Evolutionary conservation across 306 rosid species (phyloP), one percentile per base, ranked within the genome.

Genomic region (Rosa lucieae): DNA sequence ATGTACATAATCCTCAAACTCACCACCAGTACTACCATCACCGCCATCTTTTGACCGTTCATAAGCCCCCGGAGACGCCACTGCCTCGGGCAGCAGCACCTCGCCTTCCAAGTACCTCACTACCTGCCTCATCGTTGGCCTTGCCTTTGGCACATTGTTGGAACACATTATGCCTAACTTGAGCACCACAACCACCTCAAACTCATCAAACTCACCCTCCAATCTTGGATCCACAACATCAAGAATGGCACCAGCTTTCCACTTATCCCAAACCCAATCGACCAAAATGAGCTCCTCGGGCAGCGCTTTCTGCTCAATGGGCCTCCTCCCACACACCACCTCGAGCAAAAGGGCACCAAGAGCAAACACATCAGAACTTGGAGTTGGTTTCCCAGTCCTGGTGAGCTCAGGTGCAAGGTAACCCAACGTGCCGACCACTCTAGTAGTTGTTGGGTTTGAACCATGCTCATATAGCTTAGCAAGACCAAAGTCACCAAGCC

Each of bases 191-290:
- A 84, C 82, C 9, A 72, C 91, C 84, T 90, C 86, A 18, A 14
- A 65, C 78, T 82, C 85, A 83, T 86, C 80, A 40, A 82, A 88
- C 35, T 39, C 78, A 35, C 87, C 84, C 4, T 49, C 85, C 75
- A 90, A 42, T 48, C 55, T 88, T 0, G 66, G 29, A 29, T 88
- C 94, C 79, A 86, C 82, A 40, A 86, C 88, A 37, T 69, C 85
- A 67, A 86, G 40, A 70, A 71, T 40, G 14, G 65, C 43, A 73
- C 94, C 94, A 40, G 39, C 52, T 46, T 58, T 79, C 88, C 90
- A 88, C 79, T 52, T 74, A 2, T 90, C 94, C 92, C 90, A 88
- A 10, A 88, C 92, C 90, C 90, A 90, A 2, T 90, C 94, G 65
- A 90, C 88, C 80, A 88, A 51, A 12, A 86, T 53, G 20, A 90